Evolutionary conservation across 2,329 filamentous ascomycete species (phyloP), one percentile per base, ranked within the genome.

Genomic region (Graphiopsis chlorocephala): DNA sequence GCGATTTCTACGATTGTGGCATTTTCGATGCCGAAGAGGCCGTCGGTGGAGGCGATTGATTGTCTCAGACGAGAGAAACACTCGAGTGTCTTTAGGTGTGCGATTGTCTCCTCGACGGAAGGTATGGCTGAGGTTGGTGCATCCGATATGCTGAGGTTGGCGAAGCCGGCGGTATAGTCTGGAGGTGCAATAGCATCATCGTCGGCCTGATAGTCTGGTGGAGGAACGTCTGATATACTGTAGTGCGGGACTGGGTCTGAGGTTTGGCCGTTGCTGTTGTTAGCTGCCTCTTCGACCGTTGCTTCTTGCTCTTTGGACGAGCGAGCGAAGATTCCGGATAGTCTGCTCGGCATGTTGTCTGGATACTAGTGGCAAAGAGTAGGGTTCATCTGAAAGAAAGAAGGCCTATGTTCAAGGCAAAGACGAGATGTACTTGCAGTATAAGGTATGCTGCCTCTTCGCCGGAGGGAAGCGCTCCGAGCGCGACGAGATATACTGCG

Each of bases 51-150:
- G 6, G 87, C 88, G 20, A 93, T 77, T 20, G 86, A 83, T 65
- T 91, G 86, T 67, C 88, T 89, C 62, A 94, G 77, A 35, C 82
- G 82, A 68, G 90, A 85, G 64, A 94, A 83, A 11, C 87, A 85
- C 61, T 87, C 85, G 1, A 94, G 81, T 0, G 94, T 80, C 74
- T 91, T 92, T 29, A 94, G 82, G 74, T 95, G 91, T 0, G 86
- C 88, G 25, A 91, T 83, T 68, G 89, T 91, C 48, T 86, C 82
- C 66, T 88, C 82, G 5, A 75, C 75, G 1, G 80, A 78, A 1
- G 85, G 82, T 3, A 71, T 66, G 15, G 65, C 66, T 59, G 72
- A 67, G n/a, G 61, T 47, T 57, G 64, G 61, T 17, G 68, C 60
- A 0, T 71, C 61, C 8, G 74, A 69, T 17, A 85, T 68, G 0